Conservation (phyloP, 2,329 filamentous ascomycete species). For the Byssoonygena ceratinophila region DNA sequence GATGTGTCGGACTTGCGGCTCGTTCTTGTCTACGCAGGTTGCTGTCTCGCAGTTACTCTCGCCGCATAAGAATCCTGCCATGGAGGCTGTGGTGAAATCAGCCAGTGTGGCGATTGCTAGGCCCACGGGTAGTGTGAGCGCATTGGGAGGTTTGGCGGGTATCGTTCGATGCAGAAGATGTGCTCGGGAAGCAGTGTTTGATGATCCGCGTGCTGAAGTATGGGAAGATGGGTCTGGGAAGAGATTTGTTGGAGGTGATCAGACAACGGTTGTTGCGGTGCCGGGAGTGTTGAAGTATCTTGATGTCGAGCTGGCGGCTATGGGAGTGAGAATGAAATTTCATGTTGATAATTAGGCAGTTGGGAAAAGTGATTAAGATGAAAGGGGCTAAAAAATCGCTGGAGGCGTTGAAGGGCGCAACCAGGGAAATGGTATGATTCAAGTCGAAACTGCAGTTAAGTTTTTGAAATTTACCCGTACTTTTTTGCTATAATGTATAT, state of each 20-base stretch:
- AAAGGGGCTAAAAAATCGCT: neutral
- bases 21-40: constrained; percentile 72
- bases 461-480: neutral
- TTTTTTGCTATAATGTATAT: too few relatives aligned
- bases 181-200: constrained; percentile 51
- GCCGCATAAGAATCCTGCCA: constrained; percentile 17
- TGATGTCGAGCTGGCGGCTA: constrained; percentile 88
- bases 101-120: constrained; percentile 30
- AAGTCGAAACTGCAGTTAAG: too few relatives aligned
- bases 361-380: neutral
- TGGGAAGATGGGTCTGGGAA: constrained; percentile 88
- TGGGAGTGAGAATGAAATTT: constrained; percentile 94
- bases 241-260: constrained; percentile 76
- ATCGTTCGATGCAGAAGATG: constrained; percentile 72
- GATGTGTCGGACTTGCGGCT: constrained; percentile 81
- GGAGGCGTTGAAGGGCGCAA: constrained; percentile 3
- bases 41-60: constrained; percentile 27
- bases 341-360: constrained; percentile 48
- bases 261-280: constrained; percentile 84
- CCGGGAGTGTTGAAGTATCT: constrained; percentile 86
- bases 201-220: constrained; percentile 57
- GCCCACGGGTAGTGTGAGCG: constrained; percentile 49
- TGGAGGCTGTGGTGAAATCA: constrained; percentile 17
- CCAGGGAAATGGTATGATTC: too few relatives aligned
- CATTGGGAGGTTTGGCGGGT: constrained; percentile 48